phyloP scores from a whole-genome alignment of 164 flowering plant genomes.

The Dillenia suffruticosa region DNA sequence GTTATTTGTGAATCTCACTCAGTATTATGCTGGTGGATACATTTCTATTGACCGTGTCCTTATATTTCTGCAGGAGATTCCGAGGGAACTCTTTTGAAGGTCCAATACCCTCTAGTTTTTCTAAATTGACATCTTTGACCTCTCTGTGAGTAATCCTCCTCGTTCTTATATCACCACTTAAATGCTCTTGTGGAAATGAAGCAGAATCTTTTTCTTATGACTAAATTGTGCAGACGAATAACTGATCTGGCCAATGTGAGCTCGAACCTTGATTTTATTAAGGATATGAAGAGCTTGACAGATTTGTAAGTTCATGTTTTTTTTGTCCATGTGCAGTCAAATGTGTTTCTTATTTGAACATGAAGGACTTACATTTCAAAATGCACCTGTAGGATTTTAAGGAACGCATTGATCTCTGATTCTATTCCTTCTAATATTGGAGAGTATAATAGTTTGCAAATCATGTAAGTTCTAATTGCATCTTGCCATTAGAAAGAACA shows the following conservation, averaged over 20 bases:
- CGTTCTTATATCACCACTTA: neutral
- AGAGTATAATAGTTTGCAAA: constrained; percentile 13
- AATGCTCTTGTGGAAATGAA: neutral
- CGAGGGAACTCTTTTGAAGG: constrained; percentile 78
- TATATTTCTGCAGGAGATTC: constrained; percentile 40
- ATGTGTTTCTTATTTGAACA: neutral
- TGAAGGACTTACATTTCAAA: too few species aligned
- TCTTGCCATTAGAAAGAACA: too few species aligned
- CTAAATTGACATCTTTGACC: constrained; percentile 47
- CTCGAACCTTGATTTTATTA: constrained; percentile 44
- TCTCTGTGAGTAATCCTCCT: constrained; percentile 50
- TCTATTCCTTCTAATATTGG: constrained; percentile 31
- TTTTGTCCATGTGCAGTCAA: neutral
- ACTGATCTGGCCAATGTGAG: constrained; percentile 61
- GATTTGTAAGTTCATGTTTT: constrained; percentile 32
- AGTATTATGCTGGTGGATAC: neutral
- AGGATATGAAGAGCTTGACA: constrained; percentile 30
- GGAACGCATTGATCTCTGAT: constrained; percentile 29
- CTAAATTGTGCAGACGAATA: constrained; percentile 43
- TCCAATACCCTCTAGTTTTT: constrained; percentile 56
- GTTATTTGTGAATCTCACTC: neutral
- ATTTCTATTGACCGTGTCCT: neutral
- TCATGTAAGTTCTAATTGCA: constrained; percentile 24
- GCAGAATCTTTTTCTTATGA: neutral
- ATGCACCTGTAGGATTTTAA: constrained; percentile 14